These are phyloP conservation scores for Trametopsis cervina DNA, from an alignment of 768 basidiomycete species.

Conservation along the genomic window DNA sequence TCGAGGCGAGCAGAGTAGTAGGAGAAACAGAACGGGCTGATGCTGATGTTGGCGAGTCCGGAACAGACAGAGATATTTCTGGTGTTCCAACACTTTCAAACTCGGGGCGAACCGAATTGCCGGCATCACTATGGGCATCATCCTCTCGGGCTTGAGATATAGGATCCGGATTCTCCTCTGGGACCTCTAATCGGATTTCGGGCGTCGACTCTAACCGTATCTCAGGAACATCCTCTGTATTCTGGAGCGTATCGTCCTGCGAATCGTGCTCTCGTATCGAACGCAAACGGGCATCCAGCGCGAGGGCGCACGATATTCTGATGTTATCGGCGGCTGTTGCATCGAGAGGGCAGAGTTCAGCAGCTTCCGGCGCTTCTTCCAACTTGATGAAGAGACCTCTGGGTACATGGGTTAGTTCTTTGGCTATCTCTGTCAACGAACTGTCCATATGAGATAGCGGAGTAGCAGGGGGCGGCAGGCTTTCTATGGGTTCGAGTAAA, in stretches of 20 bases:
- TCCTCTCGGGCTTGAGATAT: constrained; percentile 4
- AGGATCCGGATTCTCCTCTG: constrained; percentile 10
- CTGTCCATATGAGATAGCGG: constrained; percentile 39
- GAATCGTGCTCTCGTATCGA: constrained; percentile 29
- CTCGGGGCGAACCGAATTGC: neutral
- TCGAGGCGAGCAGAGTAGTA: constrained; percentile 42
- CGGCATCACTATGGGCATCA: neutral
- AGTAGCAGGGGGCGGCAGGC: constrained; percentile 33
- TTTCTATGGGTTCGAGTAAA: constrained; percentile 47
- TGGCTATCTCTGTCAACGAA: constrained; percentile 40
- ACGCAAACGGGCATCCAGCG: constrained; percentile 48
- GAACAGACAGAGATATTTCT: constrained; percentile 30
- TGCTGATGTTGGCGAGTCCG: constrained; percentile 21
- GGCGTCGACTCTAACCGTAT: constrained; percentile 33
- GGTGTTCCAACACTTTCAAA: constrained; percentile 11
- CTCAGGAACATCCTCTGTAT: constrained; percentile 28
- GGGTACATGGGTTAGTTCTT: constrained; percentile 53
- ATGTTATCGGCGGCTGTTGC: constrained; percentile 37
- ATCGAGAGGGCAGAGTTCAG: constrained; percentile 43
- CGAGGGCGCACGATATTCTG: constrained; percentile 40
- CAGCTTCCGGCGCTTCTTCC: constrained; percentile 43
- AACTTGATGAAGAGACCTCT: constrained; percentile 41
- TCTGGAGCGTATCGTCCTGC: constrained; percentile 14
- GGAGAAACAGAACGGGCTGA: constrained; percentile 21
- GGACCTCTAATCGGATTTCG: constrained; percentile 31